Evolutionary conservation across 768 basidiomycete genomes (phyloP).

Genomic region (Lactifluus rugatus): DNA sequence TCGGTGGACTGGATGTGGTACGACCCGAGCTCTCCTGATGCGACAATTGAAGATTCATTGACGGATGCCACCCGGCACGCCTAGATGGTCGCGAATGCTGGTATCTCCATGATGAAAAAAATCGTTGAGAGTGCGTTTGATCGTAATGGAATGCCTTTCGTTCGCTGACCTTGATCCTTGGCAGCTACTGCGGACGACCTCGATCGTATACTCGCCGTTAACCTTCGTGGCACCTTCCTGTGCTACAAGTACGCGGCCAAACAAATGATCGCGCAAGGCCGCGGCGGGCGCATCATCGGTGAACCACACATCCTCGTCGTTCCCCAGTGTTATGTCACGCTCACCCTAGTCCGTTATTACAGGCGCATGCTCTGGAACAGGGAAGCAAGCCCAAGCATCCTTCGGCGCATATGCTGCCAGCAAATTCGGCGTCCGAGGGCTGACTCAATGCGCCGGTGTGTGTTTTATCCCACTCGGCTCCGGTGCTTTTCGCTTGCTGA

Average conservation of each 20-base stretch:
- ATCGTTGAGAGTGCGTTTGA: conserved; percentile 19
- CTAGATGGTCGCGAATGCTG: conserved; percentile 24
- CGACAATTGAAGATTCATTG: neutral
- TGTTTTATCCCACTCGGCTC: neutral
- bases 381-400: conserved; percentile 8
- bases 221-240: conserved; percentile 19
- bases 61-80: neutral
- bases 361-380: conserved; percentile 13
- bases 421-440: conserved; percentile 27
- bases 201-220: conserved; percentile 17
- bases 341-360: neutral
- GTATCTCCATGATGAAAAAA: conserved; percentile 13
- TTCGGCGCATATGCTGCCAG: conserved; percentile 24
- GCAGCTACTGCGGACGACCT: conserved; percentile 20
- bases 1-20: conserved; percentile 28
- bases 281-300: conserved; percentile 23
- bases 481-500: neutral
- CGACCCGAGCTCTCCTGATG: neutral
- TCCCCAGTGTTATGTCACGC: neutral
- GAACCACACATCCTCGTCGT: neutral
- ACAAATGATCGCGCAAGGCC: conserved; percentile 23
- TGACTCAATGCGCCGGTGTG: conserved; percentile 24
- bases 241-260: conserved; percentile 22
- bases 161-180: neutral
- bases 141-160: neutral